Evolutionary conservation across 2,329 filamentous ascomycete species (phyloP).

Genomic region (Arthrocladium fulminans): DNA sequence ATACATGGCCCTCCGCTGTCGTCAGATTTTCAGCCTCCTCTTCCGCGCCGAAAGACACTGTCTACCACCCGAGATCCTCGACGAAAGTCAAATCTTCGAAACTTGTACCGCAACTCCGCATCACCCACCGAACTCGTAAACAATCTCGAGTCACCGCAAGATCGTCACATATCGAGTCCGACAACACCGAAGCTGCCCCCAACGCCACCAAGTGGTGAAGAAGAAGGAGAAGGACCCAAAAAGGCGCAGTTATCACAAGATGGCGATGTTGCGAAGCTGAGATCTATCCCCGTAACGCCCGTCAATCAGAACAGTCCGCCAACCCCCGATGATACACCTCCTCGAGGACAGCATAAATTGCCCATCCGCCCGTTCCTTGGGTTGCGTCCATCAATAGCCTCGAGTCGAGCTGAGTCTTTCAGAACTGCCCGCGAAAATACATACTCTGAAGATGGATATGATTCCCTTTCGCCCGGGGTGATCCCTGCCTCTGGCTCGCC

Average conservation of each 20-base stretch:
- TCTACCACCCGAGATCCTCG: background rate
- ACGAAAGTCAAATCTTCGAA: conserved; percentile 14
- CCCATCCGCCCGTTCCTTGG: conserved; percentile 40
- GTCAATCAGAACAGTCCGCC: conserved; percentile 34
- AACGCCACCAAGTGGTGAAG: conserved; percentile 19
- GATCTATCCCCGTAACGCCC: conserved; percentile 19
- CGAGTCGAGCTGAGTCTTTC: conserved; percentile 61
- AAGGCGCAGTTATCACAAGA: conserved; percentile 1
- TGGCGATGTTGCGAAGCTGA: conserved; percentile 21
- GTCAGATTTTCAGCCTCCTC: background rate
- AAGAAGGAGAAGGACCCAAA: conserved; percentile 6
- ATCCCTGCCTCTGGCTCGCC: background rate
- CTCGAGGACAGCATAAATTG: conserved; percentile 37
- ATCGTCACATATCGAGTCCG: conserved; percentile 10
- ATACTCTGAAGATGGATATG: conserved; percentile 52
- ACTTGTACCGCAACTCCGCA: conserved; percentile 18
- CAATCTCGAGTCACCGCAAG: conserved; percentile 3
- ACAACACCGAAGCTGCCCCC: conserved; percentile 20
- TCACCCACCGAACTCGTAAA: conserved; percentile 9
- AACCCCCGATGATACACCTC: conserved; percentile 68
- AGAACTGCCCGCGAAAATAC: conserved; percentile 60
- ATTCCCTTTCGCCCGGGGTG: conserved; percentile 24
- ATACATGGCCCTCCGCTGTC: conserved; percentile 5
- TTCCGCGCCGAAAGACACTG: conserved; percentile 1
- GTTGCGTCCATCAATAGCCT: conserved; percentile 47